A percentile compares a stretch with the other conserved stretches of the same genome.
Conservation (phyloP, 2,329 filamentous ascomycete genomes). For the Botrytis tulipae region DNA sequence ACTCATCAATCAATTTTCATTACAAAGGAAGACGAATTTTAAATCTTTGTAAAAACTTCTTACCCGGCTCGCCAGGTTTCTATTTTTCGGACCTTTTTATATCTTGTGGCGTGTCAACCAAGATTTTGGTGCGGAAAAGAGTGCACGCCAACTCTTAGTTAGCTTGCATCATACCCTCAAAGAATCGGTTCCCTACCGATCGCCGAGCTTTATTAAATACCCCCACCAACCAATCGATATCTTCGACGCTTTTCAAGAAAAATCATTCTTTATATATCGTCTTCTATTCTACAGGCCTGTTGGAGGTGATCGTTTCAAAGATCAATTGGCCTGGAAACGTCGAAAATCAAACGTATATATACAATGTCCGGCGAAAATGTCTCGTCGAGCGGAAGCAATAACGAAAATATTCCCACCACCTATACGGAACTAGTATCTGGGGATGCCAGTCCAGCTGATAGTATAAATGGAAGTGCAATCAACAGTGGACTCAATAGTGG, state of each 20-base stretch:
- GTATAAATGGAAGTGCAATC: background rate
- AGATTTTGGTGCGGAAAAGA: background rate
- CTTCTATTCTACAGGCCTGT: background rate
- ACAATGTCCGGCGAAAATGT: slow-evolving; percentile 12
- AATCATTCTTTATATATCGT: slow-evolving; percentile 5
- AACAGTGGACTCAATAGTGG: background rate
- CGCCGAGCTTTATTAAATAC: background rate
- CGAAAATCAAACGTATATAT: background rate
- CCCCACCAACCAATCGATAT: background rate
- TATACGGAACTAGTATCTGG: slow-evolving; percentile 4
- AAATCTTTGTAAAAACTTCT: background rate
- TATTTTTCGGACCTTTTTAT: background rate
- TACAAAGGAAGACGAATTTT: background rate
- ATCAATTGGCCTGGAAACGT: slow-evolving; percentile 4
- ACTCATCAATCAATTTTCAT: slow-evolving; percentile 1
- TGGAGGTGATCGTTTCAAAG: background rate
- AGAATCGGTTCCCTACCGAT: slow-evolving; percentile 8
- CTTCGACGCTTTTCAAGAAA: background rate
- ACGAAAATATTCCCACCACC: background rate
- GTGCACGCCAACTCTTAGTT: background rate
- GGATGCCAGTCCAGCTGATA: slow-evolving; percentile 7
- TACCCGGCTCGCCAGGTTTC: background rate
- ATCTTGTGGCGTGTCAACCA: slow-evolving; percentile 11
- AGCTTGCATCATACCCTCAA: slow-evolving; percentile 18
- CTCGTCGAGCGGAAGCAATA: slow-evolving; percentile 7